Base-by-base conservation (phyloP, 1,284 basidiomycete genomes). In the Leucocoprinus gongylophorus region DNA sequence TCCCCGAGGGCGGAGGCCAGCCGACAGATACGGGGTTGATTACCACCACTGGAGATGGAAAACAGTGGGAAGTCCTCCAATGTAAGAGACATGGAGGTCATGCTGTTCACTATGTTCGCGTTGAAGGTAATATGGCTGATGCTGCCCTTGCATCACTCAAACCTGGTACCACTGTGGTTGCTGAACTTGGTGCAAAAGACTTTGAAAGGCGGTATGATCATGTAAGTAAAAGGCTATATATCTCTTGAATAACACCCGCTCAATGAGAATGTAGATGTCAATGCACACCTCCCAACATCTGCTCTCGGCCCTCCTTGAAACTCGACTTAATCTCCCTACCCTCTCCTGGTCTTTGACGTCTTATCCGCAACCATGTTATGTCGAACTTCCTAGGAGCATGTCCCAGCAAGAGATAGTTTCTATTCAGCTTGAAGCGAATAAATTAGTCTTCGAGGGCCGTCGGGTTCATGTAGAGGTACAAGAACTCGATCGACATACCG, bases 1-100 rank as follows among this genome's bases (percentile, higher is more conserved):
- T 94, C 62, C 91, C 91, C 0, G 91, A 94, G 68, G 89, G 90
- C 12, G 91, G 91, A 13, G 90, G 89, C 2, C 91, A 95, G 60
- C 88, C 89, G 0, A 83, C 83, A 5, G 91, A 94, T 62, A 82
- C 81, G 20, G 91, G 91, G 0, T 51, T 72, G 8, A 69, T 94
- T 18, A 74, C 72, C 1, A 67, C 72, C 1, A 67, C 66, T 12
- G 60, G 62, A 0, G 67, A 78, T 51, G 70, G 72, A 12, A 65
- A 62, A 5, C 57, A 67, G 5, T 87, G 83, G 76, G 70, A 78
- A 13, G 81, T 93, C n/a, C 67, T 83, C 10, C 81, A 88, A 58
- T 81, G 81, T 37, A 79, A 86, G 57, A 71, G 91, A 46, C 74
- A 79, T 43, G 87, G 87, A 8, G 81, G 88, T 10, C 79, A 85